Conservation (phyloP, 2,329 filamentous ascomycete genomes). For the Fusarium aywerte region DNA sequence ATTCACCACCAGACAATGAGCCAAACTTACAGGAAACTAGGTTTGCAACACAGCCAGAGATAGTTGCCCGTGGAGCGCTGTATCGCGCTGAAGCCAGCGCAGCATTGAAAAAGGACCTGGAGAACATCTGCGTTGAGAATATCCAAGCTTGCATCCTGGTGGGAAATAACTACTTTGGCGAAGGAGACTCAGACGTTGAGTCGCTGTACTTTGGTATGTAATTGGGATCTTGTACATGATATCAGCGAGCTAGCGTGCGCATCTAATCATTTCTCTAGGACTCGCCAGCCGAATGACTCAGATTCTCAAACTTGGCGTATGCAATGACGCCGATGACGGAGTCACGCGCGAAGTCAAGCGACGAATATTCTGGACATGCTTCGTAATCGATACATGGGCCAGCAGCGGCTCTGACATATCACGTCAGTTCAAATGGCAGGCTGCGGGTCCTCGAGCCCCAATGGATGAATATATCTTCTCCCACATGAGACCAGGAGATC, state of each 20-base stretch:
- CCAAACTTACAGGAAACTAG: not conserved
- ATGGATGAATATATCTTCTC: constrained; percentile 47
- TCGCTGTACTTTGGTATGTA: constrained; percentile 50
- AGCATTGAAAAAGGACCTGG: constrained; percentile 48
- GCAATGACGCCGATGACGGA: constrained; percentile 38
- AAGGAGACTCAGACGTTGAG: constrained; percentile 47
- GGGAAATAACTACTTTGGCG: constrained; percentile 48
- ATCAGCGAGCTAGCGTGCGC: too few relatives aligned
- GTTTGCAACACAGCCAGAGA: constrained; percentile 20
- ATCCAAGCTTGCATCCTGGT: constrained; percentile 50
- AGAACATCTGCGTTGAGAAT: constrained; percentile 49
- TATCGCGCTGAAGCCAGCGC: constrained; percentile 31
- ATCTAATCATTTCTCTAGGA: not conserved
- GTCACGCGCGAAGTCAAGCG: constrained; percentile 47
- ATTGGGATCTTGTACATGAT: rapidly evolving
- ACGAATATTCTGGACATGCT: constrained; percentile 51
- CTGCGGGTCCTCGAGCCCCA: constrained; percentile 35
- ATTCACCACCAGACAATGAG: not conserved
- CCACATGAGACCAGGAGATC: constrained; percentile 42
- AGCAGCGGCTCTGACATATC: constrained; percentile 47
- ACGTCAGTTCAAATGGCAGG: constrained; percentile 44
- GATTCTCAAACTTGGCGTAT: constrained; percentile 44
- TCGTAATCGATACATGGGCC: constrained; percentile 51
- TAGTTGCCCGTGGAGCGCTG: constrained; percentile 31
- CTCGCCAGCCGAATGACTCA: constrained; percentile 51